Evolutionary conservation across 1,139 yeast genomes (phyloP).

Genomic region (Scheffersomyces segobiensis): DNA sequence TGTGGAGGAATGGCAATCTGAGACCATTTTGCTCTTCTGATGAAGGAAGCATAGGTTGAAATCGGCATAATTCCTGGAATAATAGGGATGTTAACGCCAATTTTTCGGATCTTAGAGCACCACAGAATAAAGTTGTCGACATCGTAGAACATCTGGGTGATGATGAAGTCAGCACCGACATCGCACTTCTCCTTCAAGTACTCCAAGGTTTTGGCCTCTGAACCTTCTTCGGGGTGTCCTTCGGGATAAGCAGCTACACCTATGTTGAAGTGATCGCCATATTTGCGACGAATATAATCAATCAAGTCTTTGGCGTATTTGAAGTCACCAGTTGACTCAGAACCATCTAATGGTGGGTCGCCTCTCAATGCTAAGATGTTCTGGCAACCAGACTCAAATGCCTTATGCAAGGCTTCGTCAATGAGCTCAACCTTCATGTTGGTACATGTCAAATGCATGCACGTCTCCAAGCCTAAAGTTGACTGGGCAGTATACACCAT

Average conservation of each 20-base stretch:
- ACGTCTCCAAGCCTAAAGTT: constrained; percentile 91
- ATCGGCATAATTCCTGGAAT: constrained; percentile 99
- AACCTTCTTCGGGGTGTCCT: constrained; percentile 81
- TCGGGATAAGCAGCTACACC: constrained; percentile 81
- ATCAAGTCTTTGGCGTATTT: constrained; percentile 69
- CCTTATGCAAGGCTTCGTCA: constrained; percentile 82
- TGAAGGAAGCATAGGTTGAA: constrained; percentile 86
- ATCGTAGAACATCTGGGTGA: constrained; percentile 93
- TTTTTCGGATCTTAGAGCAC: constrained; percentile 70
- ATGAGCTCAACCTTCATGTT: constrained; percentile 84
- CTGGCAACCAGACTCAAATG: constrained; percentile 90
- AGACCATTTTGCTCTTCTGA: constrained; percentile 95
- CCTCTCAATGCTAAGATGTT: constrained; percentile 87
- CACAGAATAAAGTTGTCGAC: constrained; percentile 80
- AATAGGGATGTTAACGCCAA: constrained; percentile 83
- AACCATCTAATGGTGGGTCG: constrained; percentile 71
- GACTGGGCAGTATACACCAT: constrained; percentile 91
- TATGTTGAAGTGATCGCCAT: constrained; percentile 65
- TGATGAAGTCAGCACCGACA: constrained; percentile 89
- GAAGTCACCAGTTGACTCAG: constrained; percentile 70
- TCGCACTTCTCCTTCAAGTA: constrained; percentile 85
- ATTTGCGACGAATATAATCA: constrained; percentile 51
- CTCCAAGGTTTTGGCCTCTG: constrained; percentile 54
- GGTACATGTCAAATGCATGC: constrained; percentile 97
- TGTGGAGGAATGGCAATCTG: constrained; percentile 75